Evolutionary conservation across 192 early-diverging fungal species (phyloP), one percentile per base, ranked within the genome.

Genomic region (Martensiomyces pterosporus): DNA sequence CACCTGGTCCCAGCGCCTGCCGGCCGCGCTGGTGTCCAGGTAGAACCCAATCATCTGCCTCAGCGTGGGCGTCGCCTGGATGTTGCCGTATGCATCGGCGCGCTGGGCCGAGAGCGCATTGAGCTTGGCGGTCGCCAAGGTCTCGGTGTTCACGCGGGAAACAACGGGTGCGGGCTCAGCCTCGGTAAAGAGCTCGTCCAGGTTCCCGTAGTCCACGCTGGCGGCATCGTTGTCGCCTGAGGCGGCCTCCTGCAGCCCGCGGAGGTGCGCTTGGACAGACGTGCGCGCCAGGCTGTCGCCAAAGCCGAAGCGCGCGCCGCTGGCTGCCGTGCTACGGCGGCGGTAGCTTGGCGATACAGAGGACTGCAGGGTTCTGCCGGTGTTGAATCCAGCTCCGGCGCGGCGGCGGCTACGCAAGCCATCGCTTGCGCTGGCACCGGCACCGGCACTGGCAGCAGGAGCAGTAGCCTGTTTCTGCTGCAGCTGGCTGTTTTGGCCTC

Each of bases 1-100:
- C 13, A 83, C 39, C 42, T 77, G 67, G 63, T 85, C 82, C 83
- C 83, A 83, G 18, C 57, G 48, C 16, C 80, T 50, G 8, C 80
- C 80, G 1, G 59, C 66, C 4, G 64, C 55, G 33, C 64, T 68
- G 18, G 76, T 55, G 51, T 78, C 76, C 50, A 78, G 37, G 42
- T 73, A 78, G 55, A 78, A 60, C 1, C 67, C 68, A 14, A 72
- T 55, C 57, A 72, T 68, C 51, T 78, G 76, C 18, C 69, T 52
- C 39, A 60, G 51, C 19, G 76, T 64, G 29, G 76, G 76, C 49
- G 47, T 45, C 36, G 64, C 52, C 44, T 68, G 63, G 42, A 66
- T 40, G 14, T 33, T 14, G 8, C 70, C 70, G 14, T 43, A 36
- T 16, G 50, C 58, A 9, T 48, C 50, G 2, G 70, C 63, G 8